These are phyloP conservation scores for Stevia rebaudiana DNA, from an alignment of 140 eudicot genomes.

Conservation along the genomic window DNA sequence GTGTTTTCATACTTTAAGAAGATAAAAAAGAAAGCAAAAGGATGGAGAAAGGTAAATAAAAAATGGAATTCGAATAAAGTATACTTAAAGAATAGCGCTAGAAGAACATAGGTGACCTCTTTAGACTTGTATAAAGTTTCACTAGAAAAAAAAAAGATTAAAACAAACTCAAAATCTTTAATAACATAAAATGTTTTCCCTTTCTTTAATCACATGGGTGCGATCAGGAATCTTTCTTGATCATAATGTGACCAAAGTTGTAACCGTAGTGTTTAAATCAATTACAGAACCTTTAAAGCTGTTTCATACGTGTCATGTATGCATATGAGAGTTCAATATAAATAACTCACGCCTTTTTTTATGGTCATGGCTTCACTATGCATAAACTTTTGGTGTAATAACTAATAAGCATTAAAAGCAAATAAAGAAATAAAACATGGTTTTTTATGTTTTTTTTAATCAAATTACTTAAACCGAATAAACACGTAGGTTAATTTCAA, in stretches of 20 bases:
- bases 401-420: conserved; percentile 56
- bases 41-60: conserved; percentile 33
- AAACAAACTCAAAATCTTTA: not conserved
- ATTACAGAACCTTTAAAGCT: not conserved
- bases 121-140: conserved; percentile 23
- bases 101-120: conserved; percentile 22
- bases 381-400: conserved; percentile 53
- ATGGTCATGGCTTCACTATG: conserved; percentile 55
- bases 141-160: conserved; percentile 11
- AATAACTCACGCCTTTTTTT: too few species aligned
- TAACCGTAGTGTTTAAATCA: not conserved
- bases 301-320: conserved; percentile 22
- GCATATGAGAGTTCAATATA: too few species aligned
- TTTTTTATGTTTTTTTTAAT: too few species aligned
- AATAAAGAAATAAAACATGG: conserved; percentile 53
- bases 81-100: conserved; percentile 29
- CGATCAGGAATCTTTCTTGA: conserved; percentile 10
- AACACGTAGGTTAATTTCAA: too few species aligned
- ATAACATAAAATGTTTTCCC: not conserved
- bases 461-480: too few species aligned
- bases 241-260: not conserved
- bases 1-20: conserved; percentile 20
- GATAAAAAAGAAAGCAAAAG: conserved; percentile 17
- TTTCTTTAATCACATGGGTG: conserved; percentile 26
- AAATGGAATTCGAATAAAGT: too few species aligned